These are phyloP conservation scores for Calonectria hongkongensis DNA, from an alignment of 2,329 filamentous ascomycete genomes.

Conservation along the genomic window DNA sequence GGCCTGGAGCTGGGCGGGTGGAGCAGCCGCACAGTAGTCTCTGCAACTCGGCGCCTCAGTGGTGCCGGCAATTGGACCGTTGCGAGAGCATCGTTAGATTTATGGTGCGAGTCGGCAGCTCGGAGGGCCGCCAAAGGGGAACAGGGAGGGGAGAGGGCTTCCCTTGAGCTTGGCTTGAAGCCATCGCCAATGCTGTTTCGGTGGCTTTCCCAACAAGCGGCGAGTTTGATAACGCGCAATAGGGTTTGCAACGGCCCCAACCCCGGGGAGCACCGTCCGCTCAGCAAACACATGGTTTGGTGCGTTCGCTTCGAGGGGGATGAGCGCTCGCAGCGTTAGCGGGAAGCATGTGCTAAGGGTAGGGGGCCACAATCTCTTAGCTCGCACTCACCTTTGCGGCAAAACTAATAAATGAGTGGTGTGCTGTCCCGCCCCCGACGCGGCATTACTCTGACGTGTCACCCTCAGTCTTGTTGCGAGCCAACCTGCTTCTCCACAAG, in stretches of 20 bases:
- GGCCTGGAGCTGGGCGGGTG: conserved; percentile 1
- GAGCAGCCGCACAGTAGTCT: conserved; percentile 12
- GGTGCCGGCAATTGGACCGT: background rate
- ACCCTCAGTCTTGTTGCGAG: background rate
- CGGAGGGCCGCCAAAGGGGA: background rate
- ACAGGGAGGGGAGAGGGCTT: background rate
- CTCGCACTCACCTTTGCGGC: conserved; percentile 18
- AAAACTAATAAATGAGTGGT: conserved; percentile 1
- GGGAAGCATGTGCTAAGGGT: conserved; percentile 11
- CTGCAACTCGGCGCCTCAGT: background rate
- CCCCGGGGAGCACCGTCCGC: background rate
- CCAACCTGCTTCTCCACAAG: background rate
- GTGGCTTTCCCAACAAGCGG: background rate
- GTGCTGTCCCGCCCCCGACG: background rate
- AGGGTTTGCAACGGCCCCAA: conserved; percentile 11
- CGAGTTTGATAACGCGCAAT: background rate
- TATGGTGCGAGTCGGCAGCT: background rate
- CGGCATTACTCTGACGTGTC: conserved; percentile 20
- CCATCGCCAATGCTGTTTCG: background rate
- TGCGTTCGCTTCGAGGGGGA: background rate
- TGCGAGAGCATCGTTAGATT: background rate
- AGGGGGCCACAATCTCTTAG: background rate
- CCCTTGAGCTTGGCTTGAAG: background rate
- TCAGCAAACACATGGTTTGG: background rate
- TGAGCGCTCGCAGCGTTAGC: conserved; percentile 18